Evolutionary conservation across 495 filamentous ascomycete species (phyloP).

Genomic region (Penicillium odoratum): DNA sequence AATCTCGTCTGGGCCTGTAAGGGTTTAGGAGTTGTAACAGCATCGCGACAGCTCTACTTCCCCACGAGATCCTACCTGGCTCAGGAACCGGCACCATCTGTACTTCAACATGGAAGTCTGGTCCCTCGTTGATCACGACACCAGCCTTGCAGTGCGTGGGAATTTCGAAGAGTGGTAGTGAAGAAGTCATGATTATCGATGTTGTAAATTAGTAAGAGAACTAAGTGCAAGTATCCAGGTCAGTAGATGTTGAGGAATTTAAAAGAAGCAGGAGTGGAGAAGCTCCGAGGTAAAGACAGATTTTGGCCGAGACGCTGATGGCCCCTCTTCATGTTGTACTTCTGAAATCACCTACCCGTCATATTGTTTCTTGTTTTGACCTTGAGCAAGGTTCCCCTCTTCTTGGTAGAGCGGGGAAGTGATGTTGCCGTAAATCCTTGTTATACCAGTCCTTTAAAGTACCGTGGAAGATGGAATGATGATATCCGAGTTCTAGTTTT

Average conservation of each 20-base stretch:
- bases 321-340: not conserved
- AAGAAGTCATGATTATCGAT: not conserved
- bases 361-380: not conserved
- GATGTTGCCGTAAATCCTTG: not conserved
- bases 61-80: slow-evolving; percentile 36
- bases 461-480: no score
- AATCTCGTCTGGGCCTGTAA: slow-evolving; percentile 45
- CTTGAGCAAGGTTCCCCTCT: not conserved
- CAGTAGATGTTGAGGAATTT: not conserved
- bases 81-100: slow-evolving; percentile 54
- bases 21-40: not conserved
- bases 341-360: not conserved
- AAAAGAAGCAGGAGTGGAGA: not conserved
- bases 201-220: not conserved
- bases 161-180: slow-evolving; percentile 30
- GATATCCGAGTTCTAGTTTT: no score
- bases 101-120: slow-evolving; percentile 52
- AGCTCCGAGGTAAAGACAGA: not conserved
- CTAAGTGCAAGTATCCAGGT: not conserved
- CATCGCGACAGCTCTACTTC: not conserved
- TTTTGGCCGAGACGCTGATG: not conserved
- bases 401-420: not conserved
- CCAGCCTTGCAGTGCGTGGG: slow-evolving; percentile 55
- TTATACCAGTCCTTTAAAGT: not conserved
- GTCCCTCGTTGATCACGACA: slow-evolving; percentile 55